These are phyloP conservation scores for Lomentospora prolificans DNA, from an alignment of 2,329 filamentous ascomycete genomes.

Conservation along the genomic window DNA sequence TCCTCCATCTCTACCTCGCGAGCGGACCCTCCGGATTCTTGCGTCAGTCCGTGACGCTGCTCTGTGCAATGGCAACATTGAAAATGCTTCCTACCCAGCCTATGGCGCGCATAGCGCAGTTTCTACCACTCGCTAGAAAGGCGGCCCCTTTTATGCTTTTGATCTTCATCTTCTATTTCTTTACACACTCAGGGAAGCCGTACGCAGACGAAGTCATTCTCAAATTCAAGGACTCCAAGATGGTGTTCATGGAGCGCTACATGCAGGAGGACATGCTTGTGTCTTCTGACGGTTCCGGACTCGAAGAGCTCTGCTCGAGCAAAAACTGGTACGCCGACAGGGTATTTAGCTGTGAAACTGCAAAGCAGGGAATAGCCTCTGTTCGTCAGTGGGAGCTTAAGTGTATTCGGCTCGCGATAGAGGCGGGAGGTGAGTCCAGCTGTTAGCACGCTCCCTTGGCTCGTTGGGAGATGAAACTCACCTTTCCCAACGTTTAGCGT, in stretches of 20 bases:
- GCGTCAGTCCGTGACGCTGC: too few relatives aligned
- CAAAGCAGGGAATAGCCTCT: slow-evolving; percentile 31
- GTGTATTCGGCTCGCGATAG: slow-evolving; percentile 35
- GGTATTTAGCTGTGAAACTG: slow-evolving; percentile 32
- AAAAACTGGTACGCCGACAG: slow-evolving; percentile 29
- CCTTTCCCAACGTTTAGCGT: slow-evolving; percentile 15
- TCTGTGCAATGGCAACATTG: too few relatives aligned
- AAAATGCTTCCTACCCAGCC: background rate
- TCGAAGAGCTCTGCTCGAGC: slow-evolving; percentile 23
- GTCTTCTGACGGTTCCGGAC: slow-evolving; percentile 20
- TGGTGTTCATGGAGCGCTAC: slow-evolving; percentile 23
- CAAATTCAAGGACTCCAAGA: slow-evolving; percentile 21
- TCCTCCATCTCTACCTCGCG: background rate
- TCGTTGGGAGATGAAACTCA: slow-evolving; percentile 12
- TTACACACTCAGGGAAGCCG: slow-evolving; percentile 14
- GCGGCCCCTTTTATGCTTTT: slow-evolving; percentile 15
- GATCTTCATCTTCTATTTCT: slow-evolving; percentile 17
- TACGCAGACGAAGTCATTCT: slow-evolving; percentile 17
- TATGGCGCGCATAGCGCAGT: background rate
- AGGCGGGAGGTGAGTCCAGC: slow-evolving; percentile 31
- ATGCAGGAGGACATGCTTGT: slow-evolving; percentile 23
- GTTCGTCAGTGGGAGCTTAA: slow-evolving; percentile 34
- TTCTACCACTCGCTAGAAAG: slow-evolving; percentile 14
- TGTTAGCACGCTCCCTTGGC: background rate
- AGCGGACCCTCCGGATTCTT: too few relatives aligned